These are phyloP conservation scores for Naganishia cerealis DNA, from an alignment of 1,284 basidiomycete genomes.

Conservation along the genomic window DNA sequence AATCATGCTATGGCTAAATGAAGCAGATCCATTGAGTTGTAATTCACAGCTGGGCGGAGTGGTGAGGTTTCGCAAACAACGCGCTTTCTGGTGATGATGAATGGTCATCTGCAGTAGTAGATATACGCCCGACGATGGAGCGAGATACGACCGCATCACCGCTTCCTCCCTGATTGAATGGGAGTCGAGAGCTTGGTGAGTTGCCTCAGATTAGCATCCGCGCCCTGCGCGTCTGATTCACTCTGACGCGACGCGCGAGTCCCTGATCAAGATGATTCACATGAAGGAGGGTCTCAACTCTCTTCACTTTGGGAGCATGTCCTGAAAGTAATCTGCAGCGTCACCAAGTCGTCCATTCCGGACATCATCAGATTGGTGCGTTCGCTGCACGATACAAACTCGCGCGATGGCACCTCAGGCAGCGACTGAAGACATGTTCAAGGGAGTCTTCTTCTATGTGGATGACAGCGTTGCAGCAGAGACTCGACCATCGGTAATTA, in stretches of 20 bases:
- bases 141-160: too few species aligned
- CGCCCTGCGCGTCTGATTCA: neutral
- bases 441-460: conserved; percentile 31
- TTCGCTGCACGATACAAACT: neutral
- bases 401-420: conserved; percentile 17
- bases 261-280: neutral
- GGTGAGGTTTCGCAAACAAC: too few species aligned
- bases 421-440: conserved; percentile 21
- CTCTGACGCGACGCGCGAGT: neutral
- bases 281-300: neutral
- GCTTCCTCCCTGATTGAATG: neutral
- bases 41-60: too few species aligned
- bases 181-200: neutral
- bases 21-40: too few species aligned
- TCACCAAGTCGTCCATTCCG: neutral
- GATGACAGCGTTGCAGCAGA: conserved; percentile 30
- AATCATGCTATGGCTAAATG: too few species aligned
- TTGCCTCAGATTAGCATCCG: neutral
- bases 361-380: neutral
- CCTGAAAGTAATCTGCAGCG: neutral
- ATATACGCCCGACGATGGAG: too few species aligned
- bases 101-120: too few species aligned
- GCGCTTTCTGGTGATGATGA: too few species aligned
- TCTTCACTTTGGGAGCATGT: neutral
- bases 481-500: conserved; percentile 16